phyloP scores from a whole-genome alignment of 179 eudicot species.

The Actinidia arguta region DNA sequence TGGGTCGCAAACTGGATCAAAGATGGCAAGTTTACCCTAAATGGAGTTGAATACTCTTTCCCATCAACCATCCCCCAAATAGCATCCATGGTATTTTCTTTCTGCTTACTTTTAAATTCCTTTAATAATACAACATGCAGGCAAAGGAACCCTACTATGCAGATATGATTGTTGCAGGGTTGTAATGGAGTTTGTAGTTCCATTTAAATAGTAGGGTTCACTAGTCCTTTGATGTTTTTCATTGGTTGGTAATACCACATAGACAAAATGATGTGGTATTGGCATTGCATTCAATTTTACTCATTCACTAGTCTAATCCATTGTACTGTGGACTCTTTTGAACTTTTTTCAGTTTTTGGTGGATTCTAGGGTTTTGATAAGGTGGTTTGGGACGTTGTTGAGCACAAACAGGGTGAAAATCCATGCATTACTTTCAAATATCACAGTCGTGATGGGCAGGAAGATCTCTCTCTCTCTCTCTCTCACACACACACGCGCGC shows the following conservation, averaged over 20 bases:
- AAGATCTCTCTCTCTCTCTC: conserved; percentile 42
- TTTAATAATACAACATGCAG: no score
- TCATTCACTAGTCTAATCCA: background rate
- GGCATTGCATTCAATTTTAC: no score
- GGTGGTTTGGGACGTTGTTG: conserved; percentile 92
- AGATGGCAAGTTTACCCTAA: conserved; percentile 79
- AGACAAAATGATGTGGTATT: no score
- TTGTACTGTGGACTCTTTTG: background rate
- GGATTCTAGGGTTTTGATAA: conserved; percentile 92
- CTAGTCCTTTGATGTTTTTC: no score
- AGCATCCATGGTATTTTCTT: conserved; percentile 81
- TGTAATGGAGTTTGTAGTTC: no score
- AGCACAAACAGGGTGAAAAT: conserved; percentile 68
- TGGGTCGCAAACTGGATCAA: conserved; percentile 98
- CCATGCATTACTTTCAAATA: conserved; percentile 93
- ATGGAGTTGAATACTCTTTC: conserved; percentile 74
- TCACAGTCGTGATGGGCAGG: conserved; percentile 87
- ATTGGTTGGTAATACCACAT: no score
- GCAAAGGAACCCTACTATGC: no score
- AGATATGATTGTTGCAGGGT: no score
- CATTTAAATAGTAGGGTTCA: no score
- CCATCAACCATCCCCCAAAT: conserved; percentile 85
- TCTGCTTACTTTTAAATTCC: background rate
- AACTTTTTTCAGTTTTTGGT: conserved; percentile 46
- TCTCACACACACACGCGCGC: background rate